Conservation (phyloP, 148 eudicot species). For the Cornus suecica region DNA sequence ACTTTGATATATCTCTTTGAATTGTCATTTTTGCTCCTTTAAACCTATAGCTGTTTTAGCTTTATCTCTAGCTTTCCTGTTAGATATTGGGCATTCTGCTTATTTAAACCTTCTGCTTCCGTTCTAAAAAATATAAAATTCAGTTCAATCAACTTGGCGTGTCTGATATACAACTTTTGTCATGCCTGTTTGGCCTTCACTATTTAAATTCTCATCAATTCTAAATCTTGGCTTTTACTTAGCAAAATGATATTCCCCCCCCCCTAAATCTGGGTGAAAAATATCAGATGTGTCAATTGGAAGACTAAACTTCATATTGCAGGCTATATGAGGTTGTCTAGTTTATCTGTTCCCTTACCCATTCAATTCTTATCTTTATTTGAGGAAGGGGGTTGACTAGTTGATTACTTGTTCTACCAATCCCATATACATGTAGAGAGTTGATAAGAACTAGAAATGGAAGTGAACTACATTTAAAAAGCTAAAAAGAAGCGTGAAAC, state of each 20-base stretch:
- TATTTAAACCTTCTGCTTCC: too few relatives aligned
- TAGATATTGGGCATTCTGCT: background rate
- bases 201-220: background rate
- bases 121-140: too few relatives aligned
- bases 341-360: background rate
- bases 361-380: background rate
- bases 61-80: background rate
- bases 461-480: background rate
- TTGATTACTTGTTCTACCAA: background rate
- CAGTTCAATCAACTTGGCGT: too few relatives aligned
- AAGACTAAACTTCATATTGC: background rate
- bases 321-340: background rate
- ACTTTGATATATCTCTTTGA: background rate
- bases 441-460: background rate
- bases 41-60: constrained; percentile 14
- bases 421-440: background rate
- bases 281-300: background rate
- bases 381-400: background rate
- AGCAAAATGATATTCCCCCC: too few relatives aligned
- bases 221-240: background rate
- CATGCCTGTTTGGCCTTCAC: too few relatives aligned
- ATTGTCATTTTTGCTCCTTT: background rate
- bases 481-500: background rate
- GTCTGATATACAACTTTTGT: too few relatives aligned
- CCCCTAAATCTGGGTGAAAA: background rate